Conservation (phyloP, 768 basidiomycete species). For the Hortiboletus flavorubellus region DNA sequence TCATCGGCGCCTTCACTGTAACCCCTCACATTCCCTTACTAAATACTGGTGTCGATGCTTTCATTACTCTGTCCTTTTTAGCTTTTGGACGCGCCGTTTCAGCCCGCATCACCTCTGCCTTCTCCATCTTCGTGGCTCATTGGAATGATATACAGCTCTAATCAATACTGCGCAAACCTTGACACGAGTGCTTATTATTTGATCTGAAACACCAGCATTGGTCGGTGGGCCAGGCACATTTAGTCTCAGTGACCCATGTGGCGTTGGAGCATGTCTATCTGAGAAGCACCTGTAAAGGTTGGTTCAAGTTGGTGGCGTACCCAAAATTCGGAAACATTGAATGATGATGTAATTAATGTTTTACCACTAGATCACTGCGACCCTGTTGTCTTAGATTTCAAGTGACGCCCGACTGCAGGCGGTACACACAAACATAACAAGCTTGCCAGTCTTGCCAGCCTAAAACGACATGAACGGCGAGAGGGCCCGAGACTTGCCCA, state of each 20-base stretch:
- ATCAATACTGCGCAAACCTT: not conserved
- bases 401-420: not conserved
- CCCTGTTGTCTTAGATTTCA: conserved; percentile 9
- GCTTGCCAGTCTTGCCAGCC: too few species aligned
- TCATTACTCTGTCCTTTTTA: not conserved
- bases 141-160: not conserved
- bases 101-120: conserved; percentile 9
- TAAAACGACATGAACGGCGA: too few species aligned
- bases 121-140: not conserved
- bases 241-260: not conserved
- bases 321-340: not conserved
- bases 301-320: not conserved
- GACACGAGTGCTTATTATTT: not conserved
- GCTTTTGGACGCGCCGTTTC: conserved; percentile 7
- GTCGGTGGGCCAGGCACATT: not conserved
- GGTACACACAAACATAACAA: not conserved
- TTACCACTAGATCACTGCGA: not conserved
- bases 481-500: too few species aligned
- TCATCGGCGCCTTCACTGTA: conserved; percentile 6
- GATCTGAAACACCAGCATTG: not conserved
- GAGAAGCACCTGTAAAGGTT: not conserved
- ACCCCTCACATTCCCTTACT: not conserved
- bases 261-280: not conserved
- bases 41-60: not conserved
- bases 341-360: not conserved